Conservation (phyloP, 345 rosid species). For the Eutrema heterophyllum region DNA sequence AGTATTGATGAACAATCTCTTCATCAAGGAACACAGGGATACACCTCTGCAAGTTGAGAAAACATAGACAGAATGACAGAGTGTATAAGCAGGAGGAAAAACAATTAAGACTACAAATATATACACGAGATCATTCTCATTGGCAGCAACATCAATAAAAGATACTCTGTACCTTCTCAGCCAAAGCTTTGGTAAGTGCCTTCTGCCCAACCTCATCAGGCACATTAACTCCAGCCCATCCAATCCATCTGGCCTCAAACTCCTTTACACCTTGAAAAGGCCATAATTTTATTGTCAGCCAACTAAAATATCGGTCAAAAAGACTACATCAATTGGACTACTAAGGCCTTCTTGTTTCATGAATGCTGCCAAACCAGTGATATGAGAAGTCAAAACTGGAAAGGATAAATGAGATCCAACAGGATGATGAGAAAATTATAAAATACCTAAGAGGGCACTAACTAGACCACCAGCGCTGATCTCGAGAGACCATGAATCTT, state of each 20-base stretch:
- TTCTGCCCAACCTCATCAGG: slow-evolving; percentile 93
- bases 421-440: neutral
- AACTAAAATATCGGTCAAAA: neutral
- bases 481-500: slow-evolving; percentile 93
- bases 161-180: slow-evolving; percentile 66
- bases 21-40: slow-evolving; percentile 99
- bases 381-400: neutral
- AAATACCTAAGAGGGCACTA: slow-evolving; percentile 86
- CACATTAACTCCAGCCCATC: slow-evolving; percentile 99
- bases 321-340: neutral
- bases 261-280: slow-evolving; percentile 83
- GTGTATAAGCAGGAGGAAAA: neutral
- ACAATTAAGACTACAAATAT: neutral
- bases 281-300: slow-evolving; percentile 12
- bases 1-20: slow-evolving; percentile 98
- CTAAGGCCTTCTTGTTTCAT: neutral
- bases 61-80: neutral
- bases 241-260: slow-evolving; percentile 99
- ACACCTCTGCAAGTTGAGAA: slow-evolving; percentile 61
- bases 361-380: neutral
- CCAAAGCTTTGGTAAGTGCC: slow-evolving; percentile 92
- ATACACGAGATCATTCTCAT: neutral
- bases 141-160: neutral
- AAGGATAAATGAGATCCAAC: neutral
- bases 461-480: slow-evolving; percentile 98